Evolutionary conservation across 805 yeast genomes (phyloP), one percentile per base, ranked within the genome.

Genomic region (Metschnikowia arizonensis): DNA sequence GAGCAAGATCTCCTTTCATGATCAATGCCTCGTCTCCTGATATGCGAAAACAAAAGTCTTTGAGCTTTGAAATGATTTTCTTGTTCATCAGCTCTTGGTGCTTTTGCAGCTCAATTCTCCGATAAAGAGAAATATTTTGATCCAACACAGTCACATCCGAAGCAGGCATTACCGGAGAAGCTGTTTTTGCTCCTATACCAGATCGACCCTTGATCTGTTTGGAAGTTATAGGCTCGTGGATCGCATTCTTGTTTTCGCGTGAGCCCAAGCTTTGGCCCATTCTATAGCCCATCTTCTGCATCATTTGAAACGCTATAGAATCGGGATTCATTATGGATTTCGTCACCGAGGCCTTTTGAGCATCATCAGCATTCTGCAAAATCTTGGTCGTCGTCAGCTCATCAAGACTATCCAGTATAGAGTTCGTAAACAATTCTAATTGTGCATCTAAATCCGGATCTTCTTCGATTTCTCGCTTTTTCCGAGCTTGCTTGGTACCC

Each of bases 251-350:
- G 21, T 18, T 49, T 25, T 25, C 52, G 45, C 10, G 45, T n/a
- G 21, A 54, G 46, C 83, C 82, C 14, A 78, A 58, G 0, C 69
- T 54, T 21, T 69, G 65, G 15, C 82, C 83, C 3, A 70, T 56
- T 44, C 64, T 68, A 54, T 69, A 81, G 1, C 85, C 85, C 85
- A 81, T 80, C 51, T 68, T 74, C 51, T 68, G 64, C 85, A 81
- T 79, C 49, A 80, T 78, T 5, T 67, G 52, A 19, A 77, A 62
- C 0, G 80, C 82, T 40, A 69, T 64, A 0, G 55, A 53, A 24
- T 40, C 39, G 23, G 35, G 34, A 17, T 47, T 32, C n/a, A 53
- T 41, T 12, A 53, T 52, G 14, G 56, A 49, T 37, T 48, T 34
- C 14, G 40, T 18, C 33, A 45, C 31, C 10, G 42, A 39, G n/a